Conservation (phyloP, 805 yeast genomes). For the Ogataea corticis region DNA sequence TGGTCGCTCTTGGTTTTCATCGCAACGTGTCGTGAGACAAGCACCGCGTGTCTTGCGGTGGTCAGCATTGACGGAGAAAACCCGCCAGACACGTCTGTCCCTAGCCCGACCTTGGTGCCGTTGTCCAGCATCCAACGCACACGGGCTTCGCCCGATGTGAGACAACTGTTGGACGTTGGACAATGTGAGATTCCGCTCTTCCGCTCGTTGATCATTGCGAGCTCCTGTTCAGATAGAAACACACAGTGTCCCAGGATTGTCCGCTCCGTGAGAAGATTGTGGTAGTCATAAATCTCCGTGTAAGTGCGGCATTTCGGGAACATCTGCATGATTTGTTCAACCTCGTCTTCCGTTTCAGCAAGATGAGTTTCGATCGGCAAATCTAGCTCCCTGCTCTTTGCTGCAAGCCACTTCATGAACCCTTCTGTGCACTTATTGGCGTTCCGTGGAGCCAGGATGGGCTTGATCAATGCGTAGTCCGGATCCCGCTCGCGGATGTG, state of each 20-base stretch:
- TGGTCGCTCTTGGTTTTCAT: slow-evolving; percentile 47
- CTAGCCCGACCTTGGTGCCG: slow-evolving; percentile 71
- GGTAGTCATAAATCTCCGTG: slow-evolving; percentile 69
- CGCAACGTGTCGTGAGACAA: slow-evolving; percentile 66
- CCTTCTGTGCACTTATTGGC: slow-evolving; percentile 81
- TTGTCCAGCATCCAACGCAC: slow-evolving; percentile 62
- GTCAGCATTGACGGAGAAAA: slow-evolving; percentile 59
- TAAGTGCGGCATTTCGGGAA: slow-evolving; percentile 72
- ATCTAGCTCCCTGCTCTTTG: slow-evolving; percentile 28
- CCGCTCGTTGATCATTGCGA: slow-evolving; percentile 48
- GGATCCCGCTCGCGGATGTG: slow-evolving; percentile 56
- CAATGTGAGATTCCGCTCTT: slow-evolving; percentile 81
- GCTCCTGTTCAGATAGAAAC: slow-evolving; percentile 65
- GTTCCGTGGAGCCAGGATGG: slow-evolving; percentile 85
- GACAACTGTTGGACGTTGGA: slow-evolving; percentile 81
- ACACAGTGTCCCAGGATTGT: slow-evolving; percentile 87
- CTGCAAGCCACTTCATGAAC: slow-evolving; percentile 51
- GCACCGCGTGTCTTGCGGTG: slow-evolving; percentile 63
- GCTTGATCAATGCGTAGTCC: slow-evolving; percentile 49
- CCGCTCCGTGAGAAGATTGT: slow-evolving; percentile 53
- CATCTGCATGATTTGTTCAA: slow-evolving; percentile 63
- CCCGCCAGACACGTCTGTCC: slow-evolving; percentile 76
- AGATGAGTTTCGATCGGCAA: slow-evolving; percentile 83
- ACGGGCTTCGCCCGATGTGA: slow-evolving; percentile 85
- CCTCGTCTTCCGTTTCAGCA: slow-evolving; percentile 72